These are phyloP conservation scores for Nicotiana otophora DNA, from an alignment of 257 asterid genomes.

Conservation along the genomic window DNA sequence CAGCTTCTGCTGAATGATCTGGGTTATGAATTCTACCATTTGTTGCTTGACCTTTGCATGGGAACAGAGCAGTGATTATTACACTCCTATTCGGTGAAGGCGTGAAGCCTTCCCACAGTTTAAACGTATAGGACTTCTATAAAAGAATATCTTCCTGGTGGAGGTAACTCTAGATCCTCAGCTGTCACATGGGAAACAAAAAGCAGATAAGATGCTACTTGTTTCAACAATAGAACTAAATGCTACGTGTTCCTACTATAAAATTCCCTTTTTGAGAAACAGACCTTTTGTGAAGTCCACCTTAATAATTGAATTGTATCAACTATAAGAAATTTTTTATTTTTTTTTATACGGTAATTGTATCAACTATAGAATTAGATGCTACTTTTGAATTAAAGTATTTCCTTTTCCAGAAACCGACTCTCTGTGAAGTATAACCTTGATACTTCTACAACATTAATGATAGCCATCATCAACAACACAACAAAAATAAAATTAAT, in stretches of 20 bases:
- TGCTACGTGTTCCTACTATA: not conserved
- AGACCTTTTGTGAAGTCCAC: not conserved
- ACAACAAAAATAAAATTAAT: not conserved
- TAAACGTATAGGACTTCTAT: not conserved
- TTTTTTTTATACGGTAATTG: no score
- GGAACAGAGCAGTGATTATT: not conserved
- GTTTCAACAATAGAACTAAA: not conserved
- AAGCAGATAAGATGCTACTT: not conserved
- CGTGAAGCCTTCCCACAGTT: not conserved
- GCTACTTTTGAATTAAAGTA: not conserved
- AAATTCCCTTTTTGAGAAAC: not conserved
- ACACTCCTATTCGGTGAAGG: not conserved
- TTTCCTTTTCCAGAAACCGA: not conserved
- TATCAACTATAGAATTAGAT: not conserved
- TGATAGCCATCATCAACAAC: not conserved
- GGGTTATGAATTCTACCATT: not conserved
- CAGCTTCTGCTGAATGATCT: not conserved
- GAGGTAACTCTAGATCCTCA: not conserved
- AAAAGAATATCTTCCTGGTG: not conserved
- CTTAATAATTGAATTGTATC: not conserved
- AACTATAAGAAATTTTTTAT: no score
- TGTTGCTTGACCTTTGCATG: not conserved
- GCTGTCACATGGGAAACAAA: not conserved
- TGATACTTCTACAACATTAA: not conserved
- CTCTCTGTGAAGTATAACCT: not conserved